Conservation (phyloP, 352 stramenopile genomes). For the Thraustotheca clavata region DNA sequence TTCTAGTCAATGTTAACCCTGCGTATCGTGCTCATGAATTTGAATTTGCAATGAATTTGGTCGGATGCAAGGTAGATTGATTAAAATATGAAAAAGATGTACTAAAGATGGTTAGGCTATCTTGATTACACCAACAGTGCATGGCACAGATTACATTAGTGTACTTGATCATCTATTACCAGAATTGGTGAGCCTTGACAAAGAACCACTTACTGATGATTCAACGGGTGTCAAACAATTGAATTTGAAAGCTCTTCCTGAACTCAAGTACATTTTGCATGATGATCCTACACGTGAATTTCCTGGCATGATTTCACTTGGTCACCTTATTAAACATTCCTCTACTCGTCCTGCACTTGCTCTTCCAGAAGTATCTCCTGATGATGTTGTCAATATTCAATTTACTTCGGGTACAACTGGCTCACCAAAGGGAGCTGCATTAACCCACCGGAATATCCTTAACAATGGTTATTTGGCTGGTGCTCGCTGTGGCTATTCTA, state of each 20-base stretch:
- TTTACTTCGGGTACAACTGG: constrained; percentile 76
- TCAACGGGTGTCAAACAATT: neutral
- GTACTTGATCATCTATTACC: constrained; percentile 9
- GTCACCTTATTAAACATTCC: neutral
- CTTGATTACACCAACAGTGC: constrained; percentile 12
- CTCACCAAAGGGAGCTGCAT: constrained; percentile 54
- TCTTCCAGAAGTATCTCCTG: neutral
- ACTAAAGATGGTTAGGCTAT: constrained; percentile 9
- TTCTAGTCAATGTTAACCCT: constrained; percentile 23
- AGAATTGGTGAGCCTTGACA: neutral
- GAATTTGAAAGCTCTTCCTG: neutral
- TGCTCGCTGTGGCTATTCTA: constrained; percentile 10
- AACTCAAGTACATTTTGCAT: constrained; percentile 18
- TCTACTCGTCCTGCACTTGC: neutral
- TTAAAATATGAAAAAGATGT: neutral
- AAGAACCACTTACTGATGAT: neutral
- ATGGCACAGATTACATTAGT: constrained; percentile 12
- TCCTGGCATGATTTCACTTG: constrained; percentile 3
- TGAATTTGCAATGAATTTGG: constrained; percentile 21
- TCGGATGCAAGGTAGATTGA: constrained; percentile 17
- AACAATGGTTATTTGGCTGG: constrained; percentile 27
- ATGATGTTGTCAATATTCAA: constrained; percentile 26
- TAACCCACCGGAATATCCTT: constrained; percentile 41
- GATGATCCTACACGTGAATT: neutral
- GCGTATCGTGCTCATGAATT: constrained; percentile 22